Evolutionary conservation across 1,139 yeast genomes (phyloP).

Genomic region (Sugiyamaella novakii): DNA sequence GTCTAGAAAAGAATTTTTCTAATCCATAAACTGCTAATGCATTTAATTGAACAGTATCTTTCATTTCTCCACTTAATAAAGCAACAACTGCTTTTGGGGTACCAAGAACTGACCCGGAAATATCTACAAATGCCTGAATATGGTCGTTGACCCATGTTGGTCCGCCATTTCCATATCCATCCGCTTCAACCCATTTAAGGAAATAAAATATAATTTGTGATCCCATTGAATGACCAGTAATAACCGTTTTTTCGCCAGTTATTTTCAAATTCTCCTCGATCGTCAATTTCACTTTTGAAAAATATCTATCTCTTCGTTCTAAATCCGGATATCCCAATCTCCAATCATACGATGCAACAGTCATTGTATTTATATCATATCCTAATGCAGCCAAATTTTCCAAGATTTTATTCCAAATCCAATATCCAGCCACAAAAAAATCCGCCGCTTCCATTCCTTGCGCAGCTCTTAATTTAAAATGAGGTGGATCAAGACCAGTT

Average conservation of each 20-base stretch:
- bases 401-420: conserved; percentile 96
- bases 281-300: conserved; percentile 68
- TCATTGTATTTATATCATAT: conserved; percentile 88
- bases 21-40: conserved; percentile 91
- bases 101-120: conserved; percentile 85
- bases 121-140: conserved; percentile 77
- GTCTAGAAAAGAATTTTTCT: conserved; percentile 87
- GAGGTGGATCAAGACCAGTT: conserved; percentile 91
- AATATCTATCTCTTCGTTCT: conserved; percentile 84
- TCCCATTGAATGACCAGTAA: conserved; percentile 96
- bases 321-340: conserved; percentile 85
- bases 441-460: conserved; percentile 98
- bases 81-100: conserved; percentile 95
- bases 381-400: conserved; percentile 94
- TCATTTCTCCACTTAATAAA: conserved; percentile 93
- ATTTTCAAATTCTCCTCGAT: conserved; percentile 59
- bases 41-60: conserved; percentile 91
- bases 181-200: conserved; percentile 94
- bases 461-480: conserved; percentile 79
- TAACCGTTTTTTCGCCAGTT: conserved; percentile 71
- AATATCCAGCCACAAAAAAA: conserved; percentile 93
- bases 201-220: conserved; percentile 85
- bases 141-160: conserved; percentile 80
- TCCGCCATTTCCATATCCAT: conserved; percentile 93
- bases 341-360: conserved; percentile 95